These are phyloP conservation scores for Metschnikowia hibisci DNA, from an alignment of 805 yeast species.

Conservation along the genomic window DNA sequence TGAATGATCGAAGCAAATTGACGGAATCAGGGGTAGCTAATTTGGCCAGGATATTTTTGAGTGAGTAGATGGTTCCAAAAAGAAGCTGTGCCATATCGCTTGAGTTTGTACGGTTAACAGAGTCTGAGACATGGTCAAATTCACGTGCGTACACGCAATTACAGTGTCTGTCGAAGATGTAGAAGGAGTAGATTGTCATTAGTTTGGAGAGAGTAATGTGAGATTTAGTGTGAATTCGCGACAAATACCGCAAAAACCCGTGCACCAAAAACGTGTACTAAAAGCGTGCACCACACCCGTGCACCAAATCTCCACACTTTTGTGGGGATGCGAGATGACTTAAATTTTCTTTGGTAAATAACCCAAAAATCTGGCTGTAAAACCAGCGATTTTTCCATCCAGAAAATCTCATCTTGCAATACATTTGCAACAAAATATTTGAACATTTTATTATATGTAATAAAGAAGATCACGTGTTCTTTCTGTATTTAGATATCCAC, in stretches of 20 bases:
- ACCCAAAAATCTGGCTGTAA: too few relatives aligned
- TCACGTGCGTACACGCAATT: conserved; percentile 79
- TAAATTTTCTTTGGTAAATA: too few relatives aligned
- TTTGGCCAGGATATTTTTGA: conserved; percentile 69
- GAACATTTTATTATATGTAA: too few relatives aligned
- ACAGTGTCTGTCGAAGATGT: conserved; percentile 91
- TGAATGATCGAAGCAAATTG: conserved; percentile 47
- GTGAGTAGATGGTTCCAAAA: conserved; percentile 79
- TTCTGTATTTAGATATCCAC: too few relatives aligned
- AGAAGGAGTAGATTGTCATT: conserved; percentile 77
- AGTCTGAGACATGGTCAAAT: conserved; percentile 19
- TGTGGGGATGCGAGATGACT: too few relatives aligned
- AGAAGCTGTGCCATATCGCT: conserved; percentile 75
- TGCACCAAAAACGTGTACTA: too few relatives aligned
- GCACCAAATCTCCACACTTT: too few relatives aligned
- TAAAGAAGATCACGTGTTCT: too few relatives aligned
- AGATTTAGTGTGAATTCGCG: neutral
- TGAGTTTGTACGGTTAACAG: conserved; percentile 49
- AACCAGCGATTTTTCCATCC: too few relatives aligned
- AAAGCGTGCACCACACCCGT: too few relatives aligned
- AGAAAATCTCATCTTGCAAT: too few relatives aligned
- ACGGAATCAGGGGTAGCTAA: conserved; percentile 31
- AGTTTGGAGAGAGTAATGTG: neutral
- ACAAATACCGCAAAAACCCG: neutral
- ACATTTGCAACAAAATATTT: too few relatives aligned